Percentiles rank a stretch among this genome's conserved stretches.
These are phyloP conservation scores for Erodium trifolium DNA, from an alignment of 441 rosid genomes.

Conservation along the genomic window DNA sequence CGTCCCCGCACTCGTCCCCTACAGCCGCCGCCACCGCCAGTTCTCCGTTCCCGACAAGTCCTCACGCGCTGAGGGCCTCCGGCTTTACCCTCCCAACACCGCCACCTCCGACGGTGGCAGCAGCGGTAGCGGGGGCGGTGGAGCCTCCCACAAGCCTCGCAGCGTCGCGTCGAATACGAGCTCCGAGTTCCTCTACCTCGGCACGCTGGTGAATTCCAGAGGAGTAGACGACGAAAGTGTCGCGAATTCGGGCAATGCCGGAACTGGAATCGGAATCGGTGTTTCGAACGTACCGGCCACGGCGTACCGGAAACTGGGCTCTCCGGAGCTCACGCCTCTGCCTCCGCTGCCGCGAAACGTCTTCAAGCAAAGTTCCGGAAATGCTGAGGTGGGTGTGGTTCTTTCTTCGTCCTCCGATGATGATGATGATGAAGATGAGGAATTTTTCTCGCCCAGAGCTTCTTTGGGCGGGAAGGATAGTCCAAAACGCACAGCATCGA, in stretches of 20 bases:
- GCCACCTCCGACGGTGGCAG: conserved; percentile 12
- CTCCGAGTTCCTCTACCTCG: conserved; percentile 76
- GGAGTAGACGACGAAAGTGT: conserved; percentile 20
- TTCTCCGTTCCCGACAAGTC: conserved; percentile 33
- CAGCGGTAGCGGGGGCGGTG: no score
- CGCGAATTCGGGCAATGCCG: conserved; percentile 27
- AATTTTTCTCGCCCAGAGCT: conserved; percentile 82
- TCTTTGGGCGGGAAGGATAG: conserved; percentile 37
- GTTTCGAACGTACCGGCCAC: conserved; percentile 7
- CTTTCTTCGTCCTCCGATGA: not conserved
- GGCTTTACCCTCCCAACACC: conserved; percentile 35
- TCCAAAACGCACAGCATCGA: conserved; percentile 21
- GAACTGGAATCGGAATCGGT: not conserved
- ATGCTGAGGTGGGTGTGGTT: conserved; percentile 27
- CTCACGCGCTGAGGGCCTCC: conserved; percentile 42
- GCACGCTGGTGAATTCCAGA: conserved; percentile 52
- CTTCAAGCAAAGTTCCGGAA: conserved; percentile 20
- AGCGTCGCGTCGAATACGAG: conserved; percentile 10
- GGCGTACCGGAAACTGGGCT: conserved; percentile 51
- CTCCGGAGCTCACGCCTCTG: conserved; percentile 80
- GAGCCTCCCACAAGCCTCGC: no score
- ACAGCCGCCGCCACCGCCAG: conserved; percentile 36
- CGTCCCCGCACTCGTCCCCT: conserved; percentile 42
- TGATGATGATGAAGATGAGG: conserved; percentile 29
- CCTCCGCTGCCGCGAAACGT: conserved; percentile 62